A percentile compares a stretch with the other conserved stretches of the same genome.
Evolutionary conservation across 371 early-diverging fungal species (phyloP).

Genomic region (Haplosporangium sp.): DNA sequence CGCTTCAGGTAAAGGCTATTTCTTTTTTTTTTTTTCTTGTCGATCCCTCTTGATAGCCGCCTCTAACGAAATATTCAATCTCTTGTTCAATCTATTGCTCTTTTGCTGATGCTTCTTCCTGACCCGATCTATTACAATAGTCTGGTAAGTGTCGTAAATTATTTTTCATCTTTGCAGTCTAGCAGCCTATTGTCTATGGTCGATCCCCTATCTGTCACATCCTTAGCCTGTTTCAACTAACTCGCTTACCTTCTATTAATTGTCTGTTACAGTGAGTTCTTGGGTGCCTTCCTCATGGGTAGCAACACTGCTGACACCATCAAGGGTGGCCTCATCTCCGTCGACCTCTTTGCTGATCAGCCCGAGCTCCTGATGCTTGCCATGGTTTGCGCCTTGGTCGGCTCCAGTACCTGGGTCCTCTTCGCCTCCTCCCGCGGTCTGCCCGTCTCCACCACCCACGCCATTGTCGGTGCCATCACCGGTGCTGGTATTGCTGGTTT

Average conservation of each 20-base stretch:
- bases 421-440: slow-evolving; percentile 73
- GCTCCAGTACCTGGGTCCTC: slow-evolving; percentile 81
- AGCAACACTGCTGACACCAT: slow-evolving; percentile 81
- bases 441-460: slow-evolving; percentile 71
- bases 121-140: too few species aligned
- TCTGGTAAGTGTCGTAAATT: too few species aligned
- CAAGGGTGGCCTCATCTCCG: slow-evolving; percentile 75
- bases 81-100: too few species aligned
- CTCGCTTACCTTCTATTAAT: neutral
- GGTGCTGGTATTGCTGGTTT: slow-evolving; percentile 85
- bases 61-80: neutral
- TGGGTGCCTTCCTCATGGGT: slow-evolving; percentile 89
- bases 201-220: neutral
- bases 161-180: too few species aligned
- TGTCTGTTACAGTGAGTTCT: slow-evolving; percentile 76
- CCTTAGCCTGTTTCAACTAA: neutral
- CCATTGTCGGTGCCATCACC: slow-evolving; percentile 85
- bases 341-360: slow-evolving; percentile 60
- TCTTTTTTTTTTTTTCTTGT: neutral
- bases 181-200: slow-evolving; percentile 40
- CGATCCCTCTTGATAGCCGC: neutral
- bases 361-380: slow-evolving; percentile 86
- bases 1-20: slow-evolving; percentile 59
- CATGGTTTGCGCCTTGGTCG: slow-evolving; percentile 85
- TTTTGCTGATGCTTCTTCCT: too few species aligned